A percentile compares a stretch with the other conserved stretches of the same genome.
Conservation (phyloP, 2,329 filamentous ascomycete genomes). For the Fusarium brevicatenulatum region DNA sequence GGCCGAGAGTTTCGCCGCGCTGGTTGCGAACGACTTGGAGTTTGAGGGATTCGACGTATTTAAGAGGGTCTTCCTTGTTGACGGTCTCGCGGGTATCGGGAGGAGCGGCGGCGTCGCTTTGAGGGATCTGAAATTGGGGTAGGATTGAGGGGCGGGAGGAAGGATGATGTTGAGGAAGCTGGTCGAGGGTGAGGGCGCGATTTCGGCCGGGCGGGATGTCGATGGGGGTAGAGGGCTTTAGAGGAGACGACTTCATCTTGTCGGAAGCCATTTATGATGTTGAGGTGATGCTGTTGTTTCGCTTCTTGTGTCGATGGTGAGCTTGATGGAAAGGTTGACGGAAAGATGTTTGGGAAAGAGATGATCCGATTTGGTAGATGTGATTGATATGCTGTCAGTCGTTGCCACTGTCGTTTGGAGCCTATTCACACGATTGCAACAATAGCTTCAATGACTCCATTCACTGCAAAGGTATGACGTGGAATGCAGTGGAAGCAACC, state of each 20-base stretch:
- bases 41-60: conserved; percentile 12
- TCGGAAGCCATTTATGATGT: not conserved
- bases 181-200: not conserved
- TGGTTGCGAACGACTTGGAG: conserved; percentile 10
- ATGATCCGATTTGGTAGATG: not conserved
- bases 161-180: not conserved
- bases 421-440: not conserved
- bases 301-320: not conserved
- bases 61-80: not conserved
- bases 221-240: not conserved
- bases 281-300: no score
- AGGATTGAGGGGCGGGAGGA: not conserved
- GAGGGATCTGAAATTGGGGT: not conserved
- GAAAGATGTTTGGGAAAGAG: not conserved
- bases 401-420: not conserved
- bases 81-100: no score
- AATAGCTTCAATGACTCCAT: not conserved
- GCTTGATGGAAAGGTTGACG: no score
- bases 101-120: not conserved
- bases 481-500: not conserved
- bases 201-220: not conserved
- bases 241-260: not conserved
- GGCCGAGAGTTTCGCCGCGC: not conserved
- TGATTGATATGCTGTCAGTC: not conserved
- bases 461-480: not conserved